These are phyloP conservation scores for Arctostaphylos glauca DNA, from an alignment of 148 eudicot genomes.

Conservation along the genomic window DNA sequence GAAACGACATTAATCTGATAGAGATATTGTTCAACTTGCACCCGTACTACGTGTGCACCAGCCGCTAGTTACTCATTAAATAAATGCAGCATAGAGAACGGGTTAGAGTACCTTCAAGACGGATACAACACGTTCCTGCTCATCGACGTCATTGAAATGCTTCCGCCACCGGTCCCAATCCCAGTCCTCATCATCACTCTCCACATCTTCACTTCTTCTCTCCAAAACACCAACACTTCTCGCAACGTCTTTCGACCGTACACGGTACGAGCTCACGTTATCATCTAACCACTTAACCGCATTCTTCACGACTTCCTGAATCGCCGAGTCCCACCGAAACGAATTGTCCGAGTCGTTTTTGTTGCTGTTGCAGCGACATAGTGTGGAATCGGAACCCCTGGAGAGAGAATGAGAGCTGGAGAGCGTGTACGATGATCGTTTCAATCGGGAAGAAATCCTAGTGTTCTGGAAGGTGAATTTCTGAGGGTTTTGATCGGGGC, in stretches of 20 bases:
- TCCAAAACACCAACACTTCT: slow-evolving; percentile 10
- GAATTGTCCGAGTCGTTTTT: slow-evolving; percentile 20
- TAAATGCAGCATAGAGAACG: not conserved
- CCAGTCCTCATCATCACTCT: slow-evolving; percentile 58
- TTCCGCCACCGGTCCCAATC: slow-evolving; percentile 84
- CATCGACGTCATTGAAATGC: slow-evolving; percentile 80
- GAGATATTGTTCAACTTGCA: too few species aligned
- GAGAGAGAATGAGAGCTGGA: slow-evolving; percentile 11
- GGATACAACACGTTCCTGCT: slow-evolving; percentile 62
- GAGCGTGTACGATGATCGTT: slow-evolving; percentile 20
- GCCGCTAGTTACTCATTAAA: too few species aligned
- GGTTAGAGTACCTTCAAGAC: slow-evolving; percentile 54
- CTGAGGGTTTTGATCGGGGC: slow-evolving; percentile 38
- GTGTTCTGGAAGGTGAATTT: slow-evolving; percentile 34
- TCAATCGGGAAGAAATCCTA: slow-evolving; percentile 19
- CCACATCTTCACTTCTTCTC: slow-evolving; percentile 17
- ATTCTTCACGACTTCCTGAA: slow-evolving; percentile 37
- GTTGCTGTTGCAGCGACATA: slow-evolving; percentile 41
- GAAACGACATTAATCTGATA: too few species aligned
- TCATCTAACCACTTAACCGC: slow-evolving; percentile 50
- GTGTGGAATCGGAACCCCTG: slow-evolving; percentile 32
- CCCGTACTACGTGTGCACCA: too few species aligned
- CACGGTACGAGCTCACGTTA: slow-evolving; percentile 34
- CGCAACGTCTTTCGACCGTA: slow-evolving; percentile 18
- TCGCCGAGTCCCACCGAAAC: slow-evolving; percentile 40